Evolutionary conservation across 352 stramenopile species (phyloP).

Genomic region (Albugo laibachii): DNA sequence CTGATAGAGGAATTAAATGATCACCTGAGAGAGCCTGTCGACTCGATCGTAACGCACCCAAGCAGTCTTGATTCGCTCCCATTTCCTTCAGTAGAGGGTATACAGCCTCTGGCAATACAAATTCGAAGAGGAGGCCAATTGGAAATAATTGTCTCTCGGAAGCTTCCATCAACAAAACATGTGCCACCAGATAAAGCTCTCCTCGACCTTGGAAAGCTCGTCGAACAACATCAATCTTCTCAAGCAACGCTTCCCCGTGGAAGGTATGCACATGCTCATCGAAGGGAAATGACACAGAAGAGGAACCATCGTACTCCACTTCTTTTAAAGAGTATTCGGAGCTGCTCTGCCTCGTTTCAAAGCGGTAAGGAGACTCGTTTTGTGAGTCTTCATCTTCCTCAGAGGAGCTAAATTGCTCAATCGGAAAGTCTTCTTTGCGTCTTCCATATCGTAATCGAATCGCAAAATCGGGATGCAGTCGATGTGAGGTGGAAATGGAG

Average conservation of each 20-base stretch:
- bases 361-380: not conserved
- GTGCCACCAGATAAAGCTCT: constrained; percentile 62
- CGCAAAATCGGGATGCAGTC: constrained; percentile 40
- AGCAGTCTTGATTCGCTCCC: constrained; percentile 42
- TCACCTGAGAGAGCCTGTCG: too few species aligned
- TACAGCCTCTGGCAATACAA: constrained; percentile 35
- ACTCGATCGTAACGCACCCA: constrained; percentile 19
- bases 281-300: constrained; percentile 41
- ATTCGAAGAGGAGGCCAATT: constrained; percentile 56
- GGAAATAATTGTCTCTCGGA: constrained; percentile 34
- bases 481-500: constrained; percentile 47
- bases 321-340: constrained; percentile 1
- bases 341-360: not conserved
- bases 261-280: constrained; percentile 43
- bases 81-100: constrained; percentile 43
- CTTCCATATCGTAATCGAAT: constrained; percentile 34
- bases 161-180: constrained; percentile 8
- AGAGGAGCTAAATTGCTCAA: constrained; percentile 9
- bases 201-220: constrained; percentile 22
- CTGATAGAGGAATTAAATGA: too few species aligned
- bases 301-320: constrained; percentile 43
- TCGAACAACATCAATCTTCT: constrained; percentile 67
- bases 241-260: constrained; percentile 61
- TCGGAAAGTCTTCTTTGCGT: constrained; percentile 24
- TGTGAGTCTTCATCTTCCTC: constrained; percentile 1